Base-by-base conservation (phyloP, 2,329 filamentous ascomycete species). In the Fusarium armeniacum region DNA sequence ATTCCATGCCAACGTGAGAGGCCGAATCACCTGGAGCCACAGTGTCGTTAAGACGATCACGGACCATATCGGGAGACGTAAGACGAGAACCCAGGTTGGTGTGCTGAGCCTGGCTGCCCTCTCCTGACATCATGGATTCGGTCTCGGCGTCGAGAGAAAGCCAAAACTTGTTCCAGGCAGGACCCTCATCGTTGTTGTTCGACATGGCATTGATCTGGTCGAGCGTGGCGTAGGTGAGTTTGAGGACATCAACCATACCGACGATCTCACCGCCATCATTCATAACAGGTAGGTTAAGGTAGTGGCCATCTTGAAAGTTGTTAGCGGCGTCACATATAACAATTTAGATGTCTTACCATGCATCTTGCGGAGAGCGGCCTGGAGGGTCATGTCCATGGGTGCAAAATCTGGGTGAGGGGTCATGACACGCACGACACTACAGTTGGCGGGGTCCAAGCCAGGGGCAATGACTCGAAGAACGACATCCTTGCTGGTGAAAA, bases 101-200 rank as follows among this genome's bases (percentile, higher is more conserved):
- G 84, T 89, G 78, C 74, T 84, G 84, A 74, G 74, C 93, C 91
- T 91, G 90, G 76, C 92, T 93, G 50, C 91, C 93, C 60, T 97
- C 93, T 64, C 94, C 96, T 63, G 96, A 99, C 80, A 98, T 90
- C 86, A 97, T 91, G 3, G 96, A 99, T 81, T 98, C 96, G 16
- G 94, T 95, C 79, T 97, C 95, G 75, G 97, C 90, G 79, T 98
- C 89, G 75, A 99, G 90, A 1, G 96, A 98, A 72, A 98, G 86
- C 96, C 96, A 99, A 83, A 99, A 99, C 81, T 98, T 99, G 84
- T 98, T 98, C 96, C 96, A 99, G 9, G 96, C 96, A 7, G 96
- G 96, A 0, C 96, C 96, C 81, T 99, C 93, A 77, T 97, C 95
- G 43, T 89, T 88, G 55, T 62, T 65, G 60, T 90, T 94, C 41